These are phyloP conservation scores for Wickerhamiella australiensis DNA, from an alignment of 805 yeast genomes.

Conservation along the genomic window DNA sequence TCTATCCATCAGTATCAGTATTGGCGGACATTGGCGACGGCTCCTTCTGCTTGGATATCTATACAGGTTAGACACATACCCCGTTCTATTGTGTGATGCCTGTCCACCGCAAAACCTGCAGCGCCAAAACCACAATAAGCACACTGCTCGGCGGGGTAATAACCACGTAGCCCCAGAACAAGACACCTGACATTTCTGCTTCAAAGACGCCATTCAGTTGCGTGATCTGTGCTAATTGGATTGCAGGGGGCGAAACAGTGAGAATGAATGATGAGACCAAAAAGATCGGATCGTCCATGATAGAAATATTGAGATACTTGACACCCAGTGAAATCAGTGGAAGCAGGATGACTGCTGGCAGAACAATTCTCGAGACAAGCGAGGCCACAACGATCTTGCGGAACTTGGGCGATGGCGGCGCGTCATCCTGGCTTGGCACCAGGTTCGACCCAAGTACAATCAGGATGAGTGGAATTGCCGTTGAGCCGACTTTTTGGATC, in stretches of 20 bases:
- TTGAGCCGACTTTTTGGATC: constrained; percentile 41
- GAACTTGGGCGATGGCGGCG: constrained; percentile 29
- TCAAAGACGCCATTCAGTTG: constrained; percentile 50
- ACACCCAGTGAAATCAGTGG: constrained; percentile 44
- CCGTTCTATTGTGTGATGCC: constrained; percentile 18
- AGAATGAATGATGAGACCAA: constrained; percentile 46
- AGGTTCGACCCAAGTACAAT: constrained; percentile 51
- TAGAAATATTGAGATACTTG: constrained; percentile 38
- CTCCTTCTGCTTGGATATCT: too few species aligned
- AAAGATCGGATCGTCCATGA: constrained; percentile 46
- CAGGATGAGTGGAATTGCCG: constrained; percentile 50
- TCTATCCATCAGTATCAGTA: too few species aligned
- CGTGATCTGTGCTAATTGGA: constrained; percentile 53
- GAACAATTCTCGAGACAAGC: constrained; percentile 44
- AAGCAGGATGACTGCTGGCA: constrained; percentile 43
- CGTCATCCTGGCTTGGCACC: constrained; percentile 32
- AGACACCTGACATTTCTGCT: constrained; percentile 51
- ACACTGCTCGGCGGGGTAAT: constrained; percentile 50
- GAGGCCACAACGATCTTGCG: constrained; percentile 40
- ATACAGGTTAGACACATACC: not conserved
- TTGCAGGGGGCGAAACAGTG: constrained; percentile 56
- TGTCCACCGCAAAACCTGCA: constrained; percentile 46
- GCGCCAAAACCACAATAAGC: constrained; percentile 40
- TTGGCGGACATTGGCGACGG: too few species aligned
- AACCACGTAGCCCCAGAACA: constrained; percentile 56